Evolutionary conservation across 2,329 filamentous ascomycete genomes (phyloP).

Genomic region (Sordariomycetes sp.): DNA sequence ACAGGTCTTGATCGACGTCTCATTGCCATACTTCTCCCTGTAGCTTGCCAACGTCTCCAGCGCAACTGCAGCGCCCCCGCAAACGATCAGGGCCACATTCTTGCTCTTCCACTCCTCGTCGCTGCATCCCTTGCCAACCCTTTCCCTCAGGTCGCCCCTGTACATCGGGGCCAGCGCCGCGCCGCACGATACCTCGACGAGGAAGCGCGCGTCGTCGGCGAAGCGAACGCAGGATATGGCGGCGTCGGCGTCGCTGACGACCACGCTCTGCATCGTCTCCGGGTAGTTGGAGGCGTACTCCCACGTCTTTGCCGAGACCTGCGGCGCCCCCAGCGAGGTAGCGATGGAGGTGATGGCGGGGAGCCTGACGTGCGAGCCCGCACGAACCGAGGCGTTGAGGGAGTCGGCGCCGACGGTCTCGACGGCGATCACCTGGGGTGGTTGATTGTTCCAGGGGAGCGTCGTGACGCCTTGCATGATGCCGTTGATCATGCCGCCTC

Average conservation of each 20-base stretch:
- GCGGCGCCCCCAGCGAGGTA: conserved; percentile 62
- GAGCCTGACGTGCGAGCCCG: conserved; percentile 50
- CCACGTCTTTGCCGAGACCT: conserved; percentile 61
- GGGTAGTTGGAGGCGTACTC: conserved; percentile 21
- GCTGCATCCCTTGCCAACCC: conserved; percentile 41
- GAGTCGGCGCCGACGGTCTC: conserved; percentile 71
- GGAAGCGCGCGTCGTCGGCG: conserved; percentile 69
- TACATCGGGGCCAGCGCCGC: conserved; percentile 67
- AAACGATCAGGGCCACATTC: conserved; percentile 77
- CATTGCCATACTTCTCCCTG: conserved; percentile 30
- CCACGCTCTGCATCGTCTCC: conserved; percentile 22
- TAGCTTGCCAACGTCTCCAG: conserved; percentile 53
- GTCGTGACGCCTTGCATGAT: conserved; percentile 60
- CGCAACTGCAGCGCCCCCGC: conserved; percentile 65
- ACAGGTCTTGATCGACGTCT: conserved; percentile 24
- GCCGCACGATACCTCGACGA: conserved; percentile 81
- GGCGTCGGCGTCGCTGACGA: conserved; percentile 53
- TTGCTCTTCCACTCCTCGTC: conserved; percentile 53
- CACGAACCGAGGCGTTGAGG: conserved; percentile 51
- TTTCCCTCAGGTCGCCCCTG: conserved; percentile 49
- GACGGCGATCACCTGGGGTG: conserved; percentile 55
- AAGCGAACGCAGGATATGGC: conserved; percentile 68
- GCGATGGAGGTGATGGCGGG: conserved; percentile 67
- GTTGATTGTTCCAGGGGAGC: conserved; percentile 18
- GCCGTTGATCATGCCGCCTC: conserved; percentile 72